Evolutionary conservation across 805 yeast genomes (phyloP).

Genomic region (Nakazawaea ernobii): DNA sequence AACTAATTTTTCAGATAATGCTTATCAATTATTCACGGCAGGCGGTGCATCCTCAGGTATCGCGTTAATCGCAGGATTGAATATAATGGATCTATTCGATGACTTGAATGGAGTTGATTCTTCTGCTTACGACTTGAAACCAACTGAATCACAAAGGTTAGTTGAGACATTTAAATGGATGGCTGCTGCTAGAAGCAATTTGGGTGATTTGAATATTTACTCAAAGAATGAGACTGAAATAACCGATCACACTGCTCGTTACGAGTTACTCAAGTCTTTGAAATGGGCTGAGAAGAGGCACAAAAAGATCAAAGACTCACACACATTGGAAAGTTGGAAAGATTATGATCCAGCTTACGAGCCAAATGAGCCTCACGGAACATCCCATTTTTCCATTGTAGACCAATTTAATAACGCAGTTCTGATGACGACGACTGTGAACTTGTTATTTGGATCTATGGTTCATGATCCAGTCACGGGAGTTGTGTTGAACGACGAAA

Average conservation of each 20-base stretch:
- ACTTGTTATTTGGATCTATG: constrained; percentile 74
- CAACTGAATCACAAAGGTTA: constrained; percentile 55
- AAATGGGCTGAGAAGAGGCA: constrained; percentile 56
- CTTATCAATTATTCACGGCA: constrained; percentile 41
- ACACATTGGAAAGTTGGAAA: constrained; percentile 59
- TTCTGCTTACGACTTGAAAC: constrained; percentile 33
- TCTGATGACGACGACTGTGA: constrained; percentile 83
- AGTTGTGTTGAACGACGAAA: constrained; percentile 76
- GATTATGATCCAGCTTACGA: constrained; percentile 78
- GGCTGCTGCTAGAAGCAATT: constrained; percentile 76
- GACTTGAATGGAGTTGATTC: constrained; percentile 23
- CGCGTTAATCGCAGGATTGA: constrained; percentile 70
- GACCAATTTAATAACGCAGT: constrained; percentile 77
- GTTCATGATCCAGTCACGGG: constrained; percentile 83
- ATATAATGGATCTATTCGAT: constrained; percentile 47
- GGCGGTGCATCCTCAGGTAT: constrained; percentile 82
- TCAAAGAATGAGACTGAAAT: constrained; percentile 20
- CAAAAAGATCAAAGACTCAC: constrained; percentile 43
- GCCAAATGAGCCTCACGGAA: constrained; percentile 79
- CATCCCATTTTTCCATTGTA: constrained; percentile 79
- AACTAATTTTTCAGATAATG: constrained; percentile 25
- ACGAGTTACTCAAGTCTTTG: constrained; percentile 37
- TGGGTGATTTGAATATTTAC: constrained; percentile 57
- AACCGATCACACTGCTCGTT: constrained; percentile 27
- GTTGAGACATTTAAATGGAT: constrained; percentile 93